Conservation (phyloP, 805 yeast species). For the Ascoidea asiatica region DNA sequence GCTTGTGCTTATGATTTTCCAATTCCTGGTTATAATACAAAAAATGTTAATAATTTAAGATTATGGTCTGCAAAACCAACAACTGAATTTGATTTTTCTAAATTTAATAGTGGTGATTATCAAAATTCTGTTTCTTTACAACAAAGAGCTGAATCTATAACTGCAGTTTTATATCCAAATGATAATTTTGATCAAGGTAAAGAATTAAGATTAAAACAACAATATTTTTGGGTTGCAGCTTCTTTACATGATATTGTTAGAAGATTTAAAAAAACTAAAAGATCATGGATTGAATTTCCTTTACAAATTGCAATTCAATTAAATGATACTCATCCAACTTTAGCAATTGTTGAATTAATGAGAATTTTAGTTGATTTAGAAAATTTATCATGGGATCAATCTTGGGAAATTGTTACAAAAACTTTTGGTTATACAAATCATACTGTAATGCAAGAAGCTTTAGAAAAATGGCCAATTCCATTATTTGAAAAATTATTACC, state of each 20-base stretch:
- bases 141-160: constrained; percentile 82
- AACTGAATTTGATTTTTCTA: constrained; percentile 79
- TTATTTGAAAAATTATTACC: constrained; percentile 70
- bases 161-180: constrained; percentile 87
- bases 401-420: constrained; percentile 70
- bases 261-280: constrained; percentile 67
- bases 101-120: constrained; percentile 87
- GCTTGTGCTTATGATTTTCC: constrained; percentile 91
- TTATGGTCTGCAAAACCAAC: constrained; percentile 87
- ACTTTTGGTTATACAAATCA: constrained; percentile 92
- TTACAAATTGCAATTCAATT: constrained; percentile 84
- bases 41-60: constrained; percentile 77
- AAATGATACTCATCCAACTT: constrained; percentile 90
- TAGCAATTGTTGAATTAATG: constrained; percentile 82
- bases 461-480: constrained; percentile 91
- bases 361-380: constrained; percentile 78
- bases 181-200: constrained; percentile 88
- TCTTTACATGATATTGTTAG: constrained; percentile 84
- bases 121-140: constrained; percentile 71
- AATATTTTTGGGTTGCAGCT: constrained; percentile 94
- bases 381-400: constrained; percentile 66
- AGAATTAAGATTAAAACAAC: constrained; percentile 86
- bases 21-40: constrained; percentile 77
- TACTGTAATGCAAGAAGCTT: constrained; percentile 89
- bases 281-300: constrained; percentile 73